phyloP scores from a whole-genome alignment of 768 basidiomycete species.

The Lactarius sp. region DNA sequence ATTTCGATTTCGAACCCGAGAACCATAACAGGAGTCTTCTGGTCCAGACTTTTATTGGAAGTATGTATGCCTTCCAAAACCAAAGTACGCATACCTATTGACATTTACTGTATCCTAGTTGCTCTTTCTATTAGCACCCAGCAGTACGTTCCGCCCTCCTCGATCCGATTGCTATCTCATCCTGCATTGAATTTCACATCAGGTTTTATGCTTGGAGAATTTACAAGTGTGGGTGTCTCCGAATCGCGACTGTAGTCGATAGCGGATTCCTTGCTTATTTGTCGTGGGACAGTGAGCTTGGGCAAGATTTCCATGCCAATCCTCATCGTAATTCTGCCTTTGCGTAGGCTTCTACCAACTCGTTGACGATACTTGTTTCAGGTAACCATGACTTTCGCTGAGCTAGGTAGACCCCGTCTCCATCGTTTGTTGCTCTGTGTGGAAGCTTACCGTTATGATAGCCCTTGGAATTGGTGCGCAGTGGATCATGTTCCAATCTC shows the following conservation, averaged over 20 bases:
- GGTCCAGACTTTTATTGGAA: background rate
- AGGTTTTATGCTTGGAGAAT: conserved; percentile 18
- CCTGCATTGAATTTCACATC: background rate
- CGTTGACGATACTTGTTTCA: background rate
- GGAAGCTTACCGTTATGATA: background rate
- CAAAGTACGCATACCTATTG: background rate
- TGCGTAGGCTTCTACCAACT: no score
- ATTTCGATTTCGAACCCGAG: background rate
- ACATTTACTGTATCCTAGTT: background rate
- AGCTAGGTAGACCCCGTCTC: background rate
- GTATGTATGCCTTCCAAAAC: background rate
- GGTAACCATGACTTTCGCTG: background rate
- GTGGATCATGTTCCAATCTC: background rate
- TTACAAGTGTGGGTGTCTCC: background rate
- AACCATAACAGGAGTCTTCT: conserved; percentile 1
- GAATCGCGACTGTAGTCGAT: background rate
- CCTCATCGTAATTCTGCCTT: background rate
- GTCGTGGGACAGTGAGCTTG: conserved; percentile 9
- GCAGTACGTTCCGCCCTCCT: background rate
- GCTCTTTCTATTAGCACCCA: background rate
- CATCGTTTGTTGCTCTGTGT: background rate
- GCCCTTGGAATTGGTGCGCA: background rate
- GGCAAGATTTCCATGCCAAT: background rate
- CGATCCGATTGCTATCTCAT: background rate
- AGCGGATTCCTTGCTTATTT: background rate